A percentile compares a stretch with the other conserved stretches of the same genome.
phyloP scores from a whole-genome alignment of 2,329 filamentous ascomycete species.

The Huntiella omanensis region DNA sequence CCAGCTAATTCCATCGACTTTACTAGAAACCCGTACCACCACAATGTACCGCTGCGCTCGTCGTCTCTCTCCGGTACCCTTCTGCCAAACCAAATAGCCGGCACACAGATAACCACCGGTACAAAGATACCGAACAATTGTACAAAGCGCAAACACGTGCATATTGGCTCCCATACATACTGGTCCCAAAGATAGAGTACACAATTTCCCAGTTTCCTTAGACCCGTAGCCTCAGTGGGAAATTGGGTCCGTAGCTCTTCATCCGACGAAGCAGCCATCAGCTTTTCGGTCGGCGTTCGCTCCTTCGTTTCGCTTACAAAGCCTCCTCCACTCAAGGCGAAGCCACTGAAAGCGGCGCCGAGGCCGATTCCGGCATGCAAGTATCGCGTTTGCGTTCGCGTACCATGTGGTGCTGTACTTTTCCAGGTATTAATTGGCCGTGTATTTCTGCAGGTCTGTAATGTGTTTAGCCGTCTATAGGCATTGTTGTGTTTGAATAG shows the following conservation, averaged over 20 bases:
- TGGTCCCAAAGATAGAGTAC: conserved; percentile 49
- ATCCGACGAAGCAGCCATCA: conserved; percentile 71
- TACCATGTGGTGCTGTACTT: not conserved
- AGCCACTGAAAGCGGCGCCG: not conserved
- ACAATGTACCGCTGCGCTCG: conserved; percentile 65
- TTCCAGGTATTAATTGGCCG: no score
- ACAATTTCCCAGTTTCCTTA: conserved; percentile 37
- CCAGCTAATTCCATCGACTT: conserved; percentile 80
- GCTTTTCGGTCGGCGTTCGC: conserved; percentile 34
- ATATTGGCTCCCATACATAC: conserved; percentile 68
- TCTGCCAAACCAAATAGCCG: conserved; percentile 60
- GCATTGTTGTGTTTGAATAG: no score
- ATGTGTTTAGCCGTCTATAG: no score
- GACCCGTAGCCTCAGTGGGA: conserved; percentile 38
- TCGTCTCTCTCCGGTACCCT: conserved; percentile 45
- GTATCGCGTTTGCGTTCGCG: not conserved
- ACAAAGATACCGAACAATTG: conserved; percentile 79
- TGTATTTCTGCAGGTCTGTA: no score
- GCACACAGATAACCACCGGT: conserved; percentile 66
- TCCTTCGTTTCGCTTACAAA: not conserved
- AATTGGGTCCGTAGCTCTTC: conserved; percentile 57
- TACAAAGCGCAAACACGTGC: conserved; percentile 71
- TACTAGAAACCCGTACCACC: conserved; percentile 89
- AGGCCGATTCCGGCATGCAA: conserved; percentile 5
- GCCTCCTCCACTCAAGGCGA: not conserved